Evolutionary conservation across 331 rosid species (phyloP).

Genomic region (Prunus yedoensis): DNA sequence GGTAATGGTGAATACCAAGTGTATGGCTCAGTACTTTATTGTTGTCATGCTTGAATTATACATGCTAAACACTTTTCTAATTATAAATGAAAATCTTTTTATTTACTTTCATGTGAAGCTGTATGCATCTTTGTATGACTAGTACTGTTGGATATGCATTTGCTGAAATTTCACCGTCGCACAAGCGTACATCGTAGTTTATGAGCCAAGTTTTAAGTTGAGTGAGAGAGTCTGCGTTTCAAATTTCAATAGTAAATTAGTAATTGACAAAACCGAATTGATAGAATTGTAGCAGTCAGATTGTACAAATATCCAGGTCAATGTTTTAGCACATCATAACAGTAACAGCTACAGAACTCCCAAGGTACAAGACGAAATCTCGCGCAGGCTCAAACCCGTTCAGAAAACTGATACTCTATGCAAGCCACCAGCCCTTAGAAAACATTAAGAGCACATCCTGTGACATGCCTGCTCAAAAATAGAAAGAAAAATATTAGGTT

Average conservation of each 20-base stretch:
- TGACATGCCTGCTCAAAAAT: background rate
- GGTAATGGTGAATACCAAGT: background rate
- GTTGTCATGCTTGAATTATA: background rate
- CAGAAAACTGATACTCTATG: background rate
- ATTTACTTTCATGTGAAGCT: background rate
- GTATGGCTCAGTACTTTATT: background rate
- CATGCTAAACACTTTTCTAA: background rate
- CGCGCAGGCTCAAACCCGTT: background rate
- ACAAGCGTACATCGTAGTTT: too few relatives aligned
- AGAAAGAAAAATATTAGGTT: background rate
- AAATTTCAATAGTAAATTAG: background rate
- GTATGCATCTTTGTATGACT: background rate
- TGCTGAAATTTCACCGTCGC: too few relatives aligned
- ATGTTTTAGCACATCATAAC: background rate
- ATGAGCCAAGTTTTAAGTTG: too few relatives aligned
- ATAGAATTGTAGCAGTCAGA: background rate
- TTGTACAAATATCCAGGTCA: constrained; percentile 10
- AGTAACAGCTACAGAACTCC: background rate
- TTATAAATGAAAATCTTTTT: background rate
- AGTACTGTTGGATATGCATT: too few relatives aligned
- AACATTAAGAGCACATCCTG: background rate
- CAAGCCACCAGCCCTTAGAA: background rate
- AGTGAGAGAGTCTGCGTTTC: background rate
- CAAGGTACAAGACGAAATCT: background rate
- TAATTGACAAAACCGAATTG: background rate